Evolutionary conservation across 2,329 filamentous ascomycete species (phyloP), one percentile per base, ranked within the genome.

Genomic region (Penicillium vulpinum): DNA sequence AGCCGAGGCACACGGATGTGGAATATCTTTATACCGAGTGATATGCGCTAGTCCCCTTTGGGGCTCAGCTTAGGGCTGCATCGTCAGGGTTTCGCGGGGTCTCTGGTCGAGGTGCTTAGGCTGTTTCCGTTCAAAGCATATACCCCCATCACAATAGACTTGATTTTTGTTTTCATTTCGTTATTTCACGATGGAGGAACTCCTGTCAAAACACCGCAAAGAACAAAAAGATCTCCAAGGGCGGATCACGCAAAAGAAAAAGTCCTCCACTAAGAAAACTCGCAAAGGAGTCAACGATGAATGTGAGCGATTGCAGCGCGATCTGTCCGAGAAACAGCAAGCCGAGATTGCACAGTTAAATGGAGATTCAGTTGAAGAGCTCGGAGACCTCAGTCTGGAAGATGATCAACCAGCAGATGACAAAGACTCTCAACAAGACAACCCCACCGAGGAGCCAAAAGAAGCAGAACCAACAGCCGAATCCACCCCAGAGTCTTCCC

Each of bases 241-340:
- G 49, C 87, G 88, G 58, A 87, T 95, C 69, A 97, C 91, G 5
- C 92, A 89, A 77, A 97, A 97, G 83, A 99, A 97, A 82, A 97
- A 97, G 81, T 88, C 90, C 65, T 92, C 94, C 16, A 95, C 89
- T 45, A 99, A 97, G 78, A 88, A 87, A 74, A 86, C 85, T 9
- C 80, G 85, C 48, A 86, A 88, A 72, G 87, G 88, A 28, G 80
- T 93, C 39, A 86, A 86, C 61, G 85, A 87, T 62, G 85, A 88
- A 67, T 87, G 85, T 69, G 83, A 84, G 21, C 71, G 76, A 26
- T 74, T 86, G 36, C 84, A 87, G 63, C 71, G 74, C 38, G 82
- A 85, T 56, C 72, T 86, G 39, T 80, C 79, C 52, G 81, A 84
- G 55, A 75, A 73, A 57, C 85, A 88, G 28, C 77, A 77, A 29